These are phyloP conservation scores for Aspergillus tubingensis DNA, from an alignment of 2,329 filamentous ascomycete genomes.

Conservation along the genomic window DNA sequence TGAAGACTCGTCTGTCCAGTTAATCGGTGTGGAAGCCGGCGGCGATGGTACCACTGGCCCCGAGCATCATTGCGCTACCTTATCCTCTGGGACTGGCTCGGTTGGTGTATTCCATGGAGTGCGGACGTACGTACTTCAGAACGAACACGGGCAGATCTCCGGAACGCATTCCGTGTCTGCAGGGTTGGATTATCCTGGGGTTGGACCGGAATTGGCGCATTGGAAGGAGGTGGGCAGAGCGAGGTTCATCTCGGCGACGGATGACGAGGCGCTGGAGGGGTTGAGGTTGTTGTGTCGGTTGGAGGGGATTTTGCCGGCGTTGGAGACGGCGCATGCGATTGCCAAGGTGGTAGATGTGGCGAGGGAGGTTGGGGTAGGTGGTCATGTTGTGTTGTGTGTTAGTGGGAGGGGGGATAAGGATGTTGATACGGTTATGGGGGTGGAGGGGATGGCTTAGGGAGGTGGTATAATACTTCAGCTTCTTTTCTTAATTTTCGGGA, in stretches of 20 bases:
- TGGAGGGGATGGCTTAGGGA: constrained; percentile 65
- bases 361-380: constrained; percentile 79
- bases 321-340: constrained; percentile 89
- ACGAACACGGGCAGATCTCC: constrained; percentile 82
- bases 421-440: constrained; percentile 92
- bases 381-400: constrained; percentile 88
- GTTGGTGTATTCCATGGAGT: constrained; percentile 96
- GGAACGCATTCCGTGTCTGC: constrained; percentile 94
- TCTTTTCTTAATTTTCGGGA: too few species aligned
- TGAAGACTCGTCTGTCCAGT: constrained; percentile 74
- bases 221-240: constrained; percentile 90
- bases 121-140: constrained; percentile 87
- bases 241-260: constrained; percentile 82
- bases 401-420: constrained; percentile 95
- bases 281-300: constrained; percentile 81
- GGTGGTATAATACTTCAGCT: too few species aligned
- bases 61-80: constrained; percentile 73
- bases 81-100: constrained; percentile 75
- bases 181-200: constrained; percentile 91
- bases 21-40: constrained; percentile 89
- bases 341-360: constrained; percentile 83
- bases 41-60: constrained; percentile 64
- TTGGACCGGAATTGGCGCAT: constrained; percentile 81
- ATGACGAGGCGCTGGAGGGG: constrained; percentile 80
- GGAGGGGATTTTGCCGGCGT: constrained; percentile 92